Evolutionary conservation across 805 yeast species (phyloP).

Genomic region (Tetrapisispora phaffii): DNA sequence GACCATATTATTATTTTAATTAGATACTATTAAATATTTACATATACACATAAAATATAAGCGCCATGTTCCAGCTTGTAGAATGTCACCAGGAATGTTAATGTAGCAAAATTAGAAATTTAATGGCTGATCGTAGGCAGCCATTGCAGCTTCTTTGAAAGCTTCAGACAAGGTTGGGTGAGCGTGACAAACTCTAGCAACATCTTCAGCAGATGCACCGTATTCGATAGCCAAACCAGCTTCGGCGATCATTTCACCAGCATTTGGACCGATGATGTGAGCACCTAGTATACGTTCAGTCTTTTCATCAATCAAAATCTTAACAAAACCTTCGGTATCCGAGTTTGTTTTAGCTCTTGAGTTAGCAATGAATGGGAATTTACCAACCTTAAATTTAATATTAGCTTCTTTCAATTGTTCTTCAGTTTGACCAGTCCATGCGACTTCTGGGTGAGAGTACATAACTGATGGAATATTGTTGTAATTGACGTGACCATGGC

Average conservation of each 20-base stretch:
- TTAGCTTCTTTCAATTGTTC: constrained; percentile 90
- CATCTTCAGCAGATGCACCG: constrained; percentile 97
- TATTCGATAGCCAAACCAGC: constrained; percentile 95
- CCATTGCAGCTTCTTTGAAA: constrained; percentile 93
- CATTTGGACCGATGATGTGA: constrained; percentile 95
- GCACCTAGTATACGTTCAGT: constrained; percentile 94
- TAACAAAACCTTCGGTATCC: constrained; percentile 96
- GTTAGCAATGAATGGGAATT: constrained; percentile 98
- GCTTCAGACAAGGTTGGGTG: constrained; percentile 98
- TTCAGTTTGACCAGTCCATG: constrained; percentile 98
- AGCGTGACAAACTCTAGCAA: constrained; percentile 96
- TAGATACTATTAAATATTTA: background rate
- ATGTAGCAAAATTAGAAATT: constrained; percentile 35
- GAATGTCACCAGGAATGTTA: background rate
- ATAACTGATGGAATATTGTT: constrained; percentile 96
- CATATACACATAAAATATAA: background rate
- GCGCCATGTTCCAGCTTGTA: background rate
- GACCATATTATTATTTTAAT: background rate
- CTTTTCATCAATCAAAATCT: constrained; percentile 90
- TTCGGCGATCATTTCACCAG: constrained; percentile 99
- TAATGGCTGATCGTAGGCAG: constrained; percentile 84
- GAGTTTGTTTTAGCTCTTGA: constrained; percentile 97
- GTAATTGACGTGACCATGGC: constrained; percentile 97
- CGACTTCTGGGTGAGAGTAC: constrained; percentile 99
- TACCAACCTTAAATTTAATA: constrained; percentile 84